Base-by-base conservation (phyloP, 306 rosid genomes). In the Fragaria iinumae region DNA sequence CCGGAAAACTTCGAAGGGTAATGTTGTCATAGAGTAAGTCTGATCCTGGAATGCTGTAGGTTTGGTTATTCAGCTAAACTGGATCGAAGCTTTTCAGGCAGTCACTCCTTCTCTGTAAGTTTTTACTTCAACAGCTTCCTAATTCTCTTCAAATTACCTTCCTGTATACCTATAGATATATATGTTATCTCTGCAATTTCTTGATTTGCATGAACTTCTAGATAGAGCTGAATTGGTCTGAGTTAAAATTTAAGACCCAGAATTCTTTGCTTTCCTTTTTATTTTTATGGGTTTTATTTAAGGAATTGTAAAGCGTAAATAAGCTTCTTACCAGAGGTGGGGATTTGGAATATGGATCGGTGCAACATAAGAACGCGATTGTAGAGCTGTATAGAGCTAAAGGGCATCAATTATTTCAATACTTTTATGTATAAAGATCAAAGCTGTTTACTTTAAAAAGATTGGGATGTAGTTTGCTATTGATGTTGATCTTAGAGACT, bases 101-200 rank as follows among this genome's bases (percentile, higher is more conserved):
- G 5, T 67, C n/a, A 23, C 62, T 47, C 36, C 8, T 62, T 4
- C 47, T 47, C 48, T 38, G 78, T 62, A 62, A 45, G 71, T 75
- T 63, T 43, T 47, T 62, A 34, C 47, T 62, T 29, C 13, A 18
- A 45, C 14, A 44, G 3, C 25, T 34, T 34, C 39, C 0, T 17
- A 17, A 1, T 64, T 16, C 23, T 66, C 27, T 20, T 38, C 48
- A 65, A 65, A 20, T 41, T 59, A 18, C 47, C 20, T 11, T 29
- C 55, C 77, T 14, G 21, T 57, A 16, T 39, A 39, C 23, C 66
- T 72, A 43, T 45, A 1, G 18, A 72, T 4, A 60, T 38, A 10
- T 52, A 2, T 50, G 21, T 13, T 41, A 0, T 23, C 68, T 9
- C 47, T 29, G 69, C 23, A 20, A 25, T 41, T 25, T 38, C 21